These are phyloP conservation scores for Lyophyllum shimeji DNA, from an alignment of 768 basidiomycete species.

Conservation along the genomic window DNA sequence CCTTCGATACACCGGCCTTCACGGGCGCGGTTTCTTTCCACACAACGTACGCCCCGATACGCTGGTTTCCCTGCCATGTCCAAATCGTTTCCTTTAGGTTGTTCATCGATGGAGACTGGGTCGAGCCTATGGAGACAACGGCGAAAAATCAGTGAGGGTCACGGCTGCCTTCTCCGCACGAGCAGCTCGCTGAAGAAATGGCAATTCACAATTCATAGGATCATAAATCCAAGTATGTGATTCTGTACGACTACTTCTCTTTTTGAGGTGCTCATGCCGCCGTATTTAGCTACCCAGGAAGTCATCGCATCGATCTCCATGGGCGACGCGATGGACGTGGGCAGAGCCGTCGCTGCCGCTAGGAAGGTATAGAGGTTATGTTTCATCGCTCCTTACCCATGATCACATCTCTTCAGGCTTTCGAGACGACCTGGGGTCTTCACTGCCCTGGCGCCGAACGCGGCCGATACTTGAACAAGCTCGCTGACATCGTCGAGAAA, in stretches of 20 bases:
- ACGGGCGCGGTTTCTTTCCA: constrained; percentile 56
- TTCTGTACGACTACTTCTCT: neutral
- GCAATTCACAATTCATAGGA: neutral
- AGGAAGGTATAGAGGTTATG: neutral
- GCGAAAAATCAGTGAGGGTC: constrained; percentile 55
- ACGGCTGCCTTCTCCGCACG: neutral
- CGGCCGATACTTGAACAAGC: constrained; percentile 25
- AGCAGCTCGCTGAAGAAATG: neutral
- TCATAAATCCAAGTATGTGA: neutral
- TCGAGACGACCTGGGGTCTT: constrained; percentile 64
- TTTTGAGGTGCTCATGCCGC: neutral
- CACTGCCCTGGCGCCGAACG: constrained; percentile 42
- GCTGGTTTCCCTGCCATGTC: neutral
- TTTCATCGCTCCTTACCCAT: neutral
- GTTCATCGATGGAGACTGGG: constrained; percentile 63
- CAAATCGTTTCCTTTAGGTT: constrained; percentile 22
- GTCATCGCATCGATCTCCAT: neutral
- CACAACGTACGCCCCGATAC: constrained; percentile 43
- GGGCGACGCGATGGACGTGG: neutral
- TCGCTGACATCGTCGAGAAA: constrained; percentile 27
- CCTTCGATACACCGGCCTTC: constrained; percentile 54
- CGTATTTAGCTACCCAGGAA: neutral
- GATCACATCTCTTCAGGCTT: constrained; percentile 20
- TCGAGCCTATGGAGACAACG: constrained; percentile 41
- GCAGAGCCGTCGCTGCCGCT: constrained; percentile 10